These are phyloP conservation scores for Metarhizium rileyi DNA, from an alignment of 2,329 filamentous ascomycete species.

Conservation along the genomic window DNA sequence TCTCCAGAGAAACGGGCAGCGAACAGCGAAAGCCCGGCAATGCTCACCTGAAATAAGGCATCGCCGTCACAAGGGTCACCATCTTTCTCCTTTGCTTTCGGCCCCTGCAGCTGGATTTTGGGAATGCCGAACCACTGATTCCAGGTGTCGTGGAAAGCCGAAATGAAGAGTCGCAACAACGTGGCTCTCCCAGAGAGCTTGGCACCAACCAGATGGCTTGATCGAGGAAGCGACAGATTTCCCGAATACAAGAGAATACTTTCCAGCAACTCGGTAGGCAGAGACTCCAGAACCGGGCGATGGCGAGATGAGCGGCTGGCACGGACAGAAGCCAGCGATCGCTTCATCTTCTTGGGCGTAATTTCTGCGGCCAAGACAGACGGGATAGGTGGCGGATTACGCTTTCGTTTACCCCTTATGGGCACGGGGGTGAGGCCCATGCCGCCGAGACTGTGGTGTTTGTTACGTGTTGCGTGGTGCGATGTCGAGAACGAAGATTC, in stretches of 20 bases:
- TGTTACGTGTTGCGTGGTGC: too few species aligned
- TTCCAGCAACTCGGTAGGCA: conserved; percentile 46
- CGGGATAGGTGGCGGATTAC: conserved; percentile 15
- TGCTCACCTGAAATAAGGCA: conserved; percentile 33
- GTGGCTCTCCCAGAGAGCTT: conserved; percentile 34
- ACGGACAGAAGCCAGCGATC: conserved; percentile 20
- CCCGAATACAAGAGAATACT: conserved; percentile 39
- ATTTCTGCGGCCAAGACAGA: conserved; percentile 7
- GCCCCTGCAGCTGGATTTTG: conserved; percentile 8
- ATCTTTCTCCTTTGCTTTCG: conserved; percentile 4
- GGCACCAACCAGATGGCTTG: conserved; percentile 33
- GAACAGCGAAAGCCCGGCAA: too few species aligned
- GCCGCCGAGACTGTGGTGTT: too few species aligned
- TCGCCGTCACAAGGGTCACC: conserved; percentile 22
- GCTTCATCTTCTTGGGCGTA: conserved; percentile 17
- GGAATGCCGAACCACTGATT: conserved; percentile 26
- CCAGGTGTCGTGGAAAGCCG: conserved; percentile 29
- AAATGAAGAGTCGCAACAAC: conserved; percentile 26
- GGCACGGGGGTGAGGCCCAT: conserved; percentile 42
- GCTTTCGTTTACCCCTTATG: conserved; percentile 40
- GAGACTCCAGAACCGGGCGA: conserved; percentile 19
- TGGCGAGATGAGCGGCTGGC: conserved; percentile 16
- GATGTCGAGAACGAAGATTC: neutral
- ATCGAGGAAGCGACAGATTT: conserved; percentile 37
- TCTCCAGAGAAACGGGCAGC: neutral